Evolutionary conservation across 1,139 yeast genomes (phyloP).

Genomic region (Pichia sp.): DNA sequence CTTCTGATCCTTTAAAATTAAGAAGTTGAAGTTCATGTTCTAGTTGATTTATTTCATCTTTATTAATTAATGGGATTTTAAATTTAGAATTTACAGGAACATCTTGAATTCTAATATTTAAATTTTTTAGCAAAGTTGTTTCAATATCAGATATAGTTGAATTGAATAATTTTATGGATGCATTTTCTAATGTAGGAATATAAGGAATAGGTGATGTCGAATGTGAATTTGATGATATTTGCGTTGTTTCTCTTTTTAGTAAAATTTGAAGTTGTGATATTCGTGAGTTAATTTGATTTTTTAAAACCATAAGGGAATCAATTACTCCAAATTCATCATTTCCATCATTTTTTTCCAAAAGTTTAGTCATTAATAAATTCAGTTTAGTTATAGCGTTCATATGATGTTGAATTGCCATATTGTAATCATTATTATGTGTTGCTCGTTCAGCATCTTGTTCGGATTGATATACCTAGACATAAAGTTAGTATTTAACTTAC

Average conservation of each 20-base stretch:
- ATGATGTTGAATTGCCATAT: slow-evolving; percentile 23
- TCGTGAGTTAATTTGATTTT: slow-evolving; percentile 21
- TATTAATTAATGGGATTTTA: slow-evolving; percentile 23
- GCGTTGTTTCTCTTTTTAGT: background rate
- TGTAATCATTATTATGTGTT: slow-evolving; percentile 23
- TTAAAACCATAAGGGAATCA: slow-evolving; percentile 20
- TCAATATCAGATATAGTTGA: slow-evolving; percentile 13
- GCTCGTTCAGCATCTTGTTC: slow-evolving; percentile 30
- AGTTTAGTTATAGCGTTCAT: slow-evolving; percentile 19
- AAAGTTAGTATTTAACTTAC: slow-evolving; percentile 6
- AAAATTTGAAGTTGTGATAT: slow-evolving; percentile 21
- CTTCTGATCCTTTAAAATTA: slow-evolving; percentile 23
- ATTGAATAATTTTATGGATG: slow-evolving; percentile 6
- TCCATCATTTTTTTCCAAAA: slow-evolving; percentile 12
- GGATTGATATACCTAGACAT: slow-evolving; percentile 25
- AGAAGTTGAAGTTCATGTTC: slow-evolving; percentile 29
- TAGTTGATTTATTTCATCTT: slow-evolving; percentile 22
- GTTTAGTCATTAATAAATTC: slow-evolving; percentile 16
- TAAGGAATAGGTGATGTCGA: background rate
- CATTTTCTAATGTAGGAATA: background rate
- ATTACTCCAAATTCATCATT: slow-evolving; percentile 21
- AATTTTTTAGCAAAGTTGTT: slow-evolving; percentile 21
- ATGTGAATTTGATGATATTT: background rate
- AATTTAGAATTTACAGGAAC: slow-evolving; percentile 15
- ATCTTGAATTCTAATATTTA: slow-evolving; percentile 17